phyloP scores from a whole-genome alignment of 2,329 filamentous ascomycete species.

The Drechslerella coelobrocha region DNA sequence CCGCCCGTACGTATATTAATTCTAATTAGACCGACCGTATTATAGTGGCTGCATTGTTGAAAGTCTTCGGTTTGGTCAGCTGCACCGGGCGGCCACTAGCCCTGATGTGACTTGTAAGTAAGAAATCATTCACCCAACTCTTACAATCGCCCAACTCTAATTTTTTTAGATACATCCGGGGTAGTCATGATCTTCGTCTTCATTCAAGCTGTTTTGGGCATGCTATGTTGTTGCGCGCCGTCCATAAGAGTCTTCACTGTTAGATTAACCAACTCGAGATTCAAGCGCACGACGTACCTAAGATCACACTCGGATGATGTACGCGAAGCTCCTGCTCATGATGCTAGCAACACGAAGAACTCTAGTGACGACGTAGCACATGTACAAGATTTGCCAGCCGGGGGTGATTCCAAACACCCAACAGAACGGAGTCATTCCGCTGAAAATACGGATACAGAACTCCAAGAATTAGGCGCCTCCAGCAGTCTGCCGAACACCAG shows the following conservation, averaged over 20 bases:
- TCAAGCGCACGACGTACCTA: slow-evolving; percentile 20
- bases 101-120: slow-evolving; percentile 25
- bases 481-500: not conserved
- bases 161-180: not conserved
- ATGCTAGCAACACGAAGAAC: not conserved
- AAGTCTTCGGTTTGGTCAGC: slow-evolving; percentile 13
- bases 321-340: slow-evolving; percentile 1
- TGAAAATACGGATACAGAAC: slow-evolving; percentile 1
- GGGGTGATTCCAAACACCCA: not conserved
- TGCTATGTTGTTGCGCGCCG: slow-evolving; percentile 25
- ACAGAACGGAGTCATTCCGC: not conserved
- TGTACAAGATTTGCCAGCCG: no score
- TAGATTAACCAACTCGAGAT: slow-evolving; percentile 18
- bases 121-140: not conserved
- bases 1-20: not conserved
- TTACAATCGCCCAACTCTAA: not conserved
- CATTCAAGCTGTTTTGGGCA: slow-evolving; percentile 13
- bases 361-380: not conserved
- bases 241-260: slow-evolving; percentile 9
- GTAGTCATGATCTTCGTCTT: slow-evolving; percentile 12
- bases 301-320: slow-evolving; percentile 14
- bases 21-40: not conserved
- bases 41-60: slow-evolving; percentile 27
- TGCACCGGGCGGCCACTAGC: slow-evolving; percentile 5
- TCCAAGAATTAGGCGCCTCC: not conserved